phyloP scores from a whole-genome alignment of 2,329 filamentous ascomycete species.

The Cladophialophora bantiana region DNA sequence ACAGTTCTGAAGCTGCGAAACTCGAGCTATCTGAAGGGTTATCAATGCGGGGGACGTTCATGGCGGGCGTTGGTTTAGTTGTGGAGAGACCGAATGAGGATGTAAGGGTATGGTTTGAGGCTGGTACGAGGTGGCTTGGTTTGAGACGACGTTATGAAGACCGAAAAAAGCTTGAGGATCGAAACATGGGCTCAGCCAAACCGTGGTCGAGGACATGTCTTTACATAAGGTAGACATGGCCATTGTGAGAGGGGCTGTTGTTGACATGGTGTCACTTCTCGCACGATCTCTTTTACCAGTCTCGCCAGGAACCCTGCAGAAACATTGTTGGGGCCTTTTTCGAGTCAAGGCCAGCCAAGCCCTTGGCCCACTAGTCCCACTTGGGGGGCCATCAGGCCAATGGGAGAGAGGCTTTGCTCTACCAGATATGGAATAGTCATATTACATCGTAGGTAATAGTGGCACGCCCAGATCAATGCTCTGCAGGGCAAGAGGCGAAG shows the following conservation, averaged over 20 bases:
- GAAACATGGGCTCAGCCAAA: not conserved
- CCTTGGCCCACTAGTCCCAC: not conserved
- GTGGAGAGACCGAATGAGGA: not conserved
- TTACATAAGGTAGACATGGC: not conserved
- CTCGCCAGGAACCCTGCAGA: not conserved
- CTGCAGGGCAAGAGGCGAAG: not conserved
- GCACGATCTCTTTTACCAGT: not conserved
- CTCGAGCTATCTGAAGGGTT: not conserved
- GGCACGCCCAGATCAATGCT: not conserved
- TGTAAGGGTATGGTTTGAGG: not conserved
- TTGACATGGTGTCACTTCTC: not conserved
- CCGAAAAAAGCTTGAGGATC: not conserved
- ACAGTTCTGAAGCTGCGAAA: constrained; percentile 2
- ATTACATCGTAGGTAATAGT: not conserved
- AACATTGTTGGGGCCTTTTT: not conserved
- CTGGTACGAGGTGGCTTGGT: not conserved
- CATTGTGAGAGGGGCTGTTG: not conserved
- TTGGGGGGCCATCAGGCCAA: not conserved
- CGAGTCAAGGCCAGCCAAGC: not conserved
- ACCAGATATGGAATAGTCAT: not conserved
- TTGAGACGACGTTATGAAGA: not conserved
- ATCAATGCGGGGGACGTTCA: constrained; percentile 9
- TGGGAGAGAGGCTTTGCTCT: not conserved
- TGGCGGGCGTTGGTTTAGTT: not conserved
- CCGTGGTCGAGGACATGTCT: not conserved